Conservation (phyloP, 352 stramenopile species). For the Phytophthora tubulina region DNA sequence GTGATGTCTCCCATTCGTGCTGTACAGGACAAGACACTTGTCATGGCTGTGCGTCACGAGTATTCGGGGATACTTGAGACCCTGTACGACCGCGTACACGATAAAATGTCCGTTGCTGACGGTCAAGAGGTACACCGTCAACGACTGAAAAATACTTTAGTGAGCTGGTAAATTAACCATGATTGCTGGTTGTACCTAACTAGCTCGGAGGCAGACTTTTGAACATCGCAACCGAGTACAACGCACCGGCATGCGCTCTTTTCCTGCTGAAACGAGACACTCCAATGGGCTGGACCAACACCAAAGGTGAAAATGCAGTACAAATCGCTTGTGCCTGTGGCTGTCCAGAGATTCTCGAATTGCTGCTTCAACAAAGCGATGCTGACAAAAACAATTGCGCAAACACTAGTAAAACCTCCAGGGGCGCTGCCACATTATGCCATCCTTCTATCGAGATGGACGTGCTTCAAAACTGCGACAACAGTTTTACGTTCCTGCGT, state of each 20-base stretch:
- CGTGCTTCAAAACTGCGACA: slow-evolving; percentile 26
- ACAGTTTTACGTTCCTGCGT: slow-evolving; percentile 28
- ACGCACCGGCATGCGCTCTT: slow-evolving; percentile 21
- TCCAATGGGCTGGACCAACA: slow-evolving; percentile 20
- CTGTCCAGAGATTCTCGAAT: slow-evolving; percentile 23
- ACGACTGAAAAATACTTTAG: neutral
- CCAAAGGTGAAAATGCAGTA: slow-evolving; percentile 16
- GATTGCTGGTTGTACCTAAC: neutral
- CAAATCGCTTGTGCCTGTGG: slow-evolving; percentile 26
- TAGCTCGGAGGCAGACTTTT: slow-evolving; percentile 30
- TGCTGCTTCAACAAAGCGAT: slow-evolving; percentile 13
- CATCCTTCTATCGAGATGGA: slow-evolving; percentile 31
- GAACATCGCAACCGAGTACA: slow-evolving; percentile 26
- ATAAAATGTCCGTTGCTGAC: slow-evolving; percentile 5
- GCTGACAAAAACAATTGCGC: neutral
- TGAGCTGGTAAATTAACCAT: neutral
- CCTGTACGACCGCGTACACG: slow-evolving; percentile 28
- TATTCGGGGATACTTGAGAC: slow-evolving; percentile 21
- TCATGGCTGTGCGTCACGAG: slow-evolving; percentile 35
- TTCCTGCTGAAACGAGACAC: slow-evolving; percentile 21
- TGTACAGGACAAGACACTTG: slow-evolving; percentile 34
- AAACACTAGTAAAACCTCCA: neutral
- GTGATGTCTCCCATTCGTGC: too few species aligned
- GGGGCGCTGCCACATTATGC: slow-evolving; percentile 2
- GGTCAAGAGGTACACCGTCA: slow-evolving; percentile 14